Conservation (phyloP, 345 rosid species). For the Eucalyptus marginata region DNA sequence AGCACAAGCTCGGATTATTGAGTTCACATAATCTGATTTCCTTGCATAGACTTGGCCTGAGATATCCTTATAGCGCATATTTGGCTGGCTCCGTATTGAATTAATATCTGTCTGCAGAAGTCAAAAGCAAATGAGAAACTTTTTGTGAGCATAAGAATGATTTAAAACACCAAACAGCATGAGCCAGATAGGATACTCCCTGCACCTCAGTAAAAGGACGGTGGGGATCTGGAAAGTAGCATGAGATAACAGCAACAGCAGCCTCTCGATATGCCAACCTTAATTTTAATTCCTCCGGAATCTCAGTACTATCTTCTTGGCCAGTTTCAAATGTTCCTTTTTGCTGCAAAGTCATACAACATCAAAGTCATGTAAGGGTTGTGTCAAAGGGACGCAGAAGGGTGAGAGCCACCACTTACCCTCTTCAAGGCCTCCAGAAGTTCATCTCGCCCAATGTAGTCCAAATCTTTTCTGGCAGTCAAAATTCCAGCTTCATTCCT, state of each 20-base stretch:
- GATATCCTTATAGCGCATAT: slow-evolving; percentile 49
- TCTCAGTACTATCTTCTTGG: slow-evolving; percentile 77
- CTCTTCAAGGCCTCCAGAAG: slow-evolving; percentile 88
- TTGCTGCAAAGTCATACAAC: slow-evolving; percentile 47
- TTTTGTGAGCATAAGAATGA: background rate
- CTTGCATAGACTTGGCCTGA: slow-evolving; percentile 56
- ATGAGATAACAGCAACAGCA: slow-evolving; percentile 86
- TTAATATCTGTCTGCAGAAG: slow-evolving; percentile 74
- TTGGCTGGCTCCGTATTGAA: slow-evolving; percentile 66
- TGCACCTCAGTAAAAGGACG: slow-evolving; percentile 61
- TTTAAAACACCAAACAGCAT: background rate
- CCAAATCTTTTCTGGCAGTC: slow-evolving; percentile 92
- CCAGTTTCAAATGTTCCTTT: slow-evolving; percentile 93
- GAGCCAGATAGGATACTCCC: background rate
- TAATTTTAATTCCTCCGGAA: slow-evolving; percentile 77
- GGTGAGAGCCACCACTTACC: slow-evolving; percentile 23
- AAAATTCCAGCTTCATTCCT: slow-evolving; percentile 98
- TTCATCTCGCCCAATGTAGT: slow-evolving; percentile 80
- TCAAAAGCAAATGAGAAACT: background rate
- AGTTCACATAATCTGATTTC: slow-evolving; percentile 73
- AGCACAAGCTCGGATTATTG: slow-evolving; percentile 78
- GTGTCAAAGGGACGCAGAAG: background rate
- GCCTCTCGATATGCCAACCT: slow-evolving; percentile 95
- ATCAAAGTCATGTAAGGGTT: background rate
- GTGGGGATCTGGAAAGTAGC: slow-evolving; percentile 75